These are phyloP conservation scores for Zanthoxylum bungeanum DNA, from an alignment of 345 rosid species.

Conservation along the genomic window DNA sequence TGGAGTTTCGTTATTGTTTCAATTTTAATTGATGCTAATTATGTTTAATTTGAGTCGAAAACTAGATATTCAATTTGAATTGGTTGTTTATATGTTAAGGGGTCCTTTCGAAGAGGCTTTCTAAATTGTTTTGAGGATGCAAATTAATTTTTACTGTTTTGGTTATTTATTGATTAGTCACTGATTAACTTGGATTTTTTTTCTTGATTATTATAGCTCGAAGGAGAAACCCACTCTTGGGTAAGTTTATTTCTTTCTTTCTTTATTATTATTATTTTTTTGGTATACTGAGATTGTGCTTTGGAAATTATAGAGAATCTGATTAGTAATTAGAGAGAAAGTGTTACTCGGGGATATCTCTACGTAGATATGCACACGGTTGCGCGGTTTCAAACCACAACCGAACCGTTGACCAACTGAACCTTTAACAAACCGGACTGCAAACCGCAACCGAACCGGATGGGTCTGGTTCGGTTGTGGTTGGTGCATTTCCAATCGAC, in stretches of 20 bases:
- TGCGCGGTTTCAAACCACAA: no score
- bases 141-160: background rate
- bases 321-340: background rate
- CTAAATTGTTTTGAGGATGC: background rate
- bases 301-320: background rate
- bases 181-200: conserved; percentile 10
- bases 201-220: conserved; percentile 47
- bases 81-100: background rate
- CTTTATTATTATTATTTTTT: background rate
- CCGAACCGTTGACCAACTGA: no score
- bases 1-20: background rate
- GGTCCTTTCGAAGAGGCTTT: background rate
- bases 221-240: conserved; percentile 97
- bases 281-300: background rate
- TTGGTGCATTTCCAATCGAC: no score
- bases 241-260: conserved; percentile 28
- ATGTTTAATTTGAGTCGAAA: background rate
- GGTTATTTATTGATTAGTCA: background rate
- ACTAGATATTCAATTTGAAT: background rate
- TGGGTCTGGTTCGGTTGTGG: no score
- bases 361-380: no score
- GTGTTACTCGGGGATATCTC: background rate
- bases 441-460: no score
- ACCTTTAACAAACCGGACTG: no score
- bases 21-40: background rate